phyloP scores from a whole-genome alignment of 1,139 yeast species.

The Geotrichum phurueaensis region DNA sequence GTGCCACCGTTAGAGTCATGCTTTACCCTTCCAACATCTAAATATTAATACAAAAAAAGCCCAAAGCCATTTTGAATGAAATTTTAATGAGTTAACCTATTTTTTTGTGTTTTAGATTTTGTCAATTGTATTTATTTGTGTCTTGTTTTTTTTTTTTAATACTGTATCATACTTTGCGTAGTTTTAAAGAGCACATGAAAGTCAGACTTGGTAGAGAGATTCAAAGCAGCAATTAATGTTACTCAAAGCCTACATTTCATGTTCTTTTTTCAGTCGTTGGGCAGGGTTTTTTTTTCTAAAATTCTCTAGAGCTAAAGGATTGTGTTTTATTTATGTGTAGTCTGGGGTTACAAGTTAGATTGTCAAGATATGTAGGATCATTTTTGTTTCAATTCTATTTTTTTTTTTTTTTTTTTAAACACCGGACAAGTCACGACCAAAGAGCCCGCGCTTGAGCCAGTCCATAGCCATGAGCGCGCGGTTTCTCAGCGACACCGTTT shows the following conservation, averaged over 20 bases:
- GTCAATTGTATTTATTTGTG: neutral
- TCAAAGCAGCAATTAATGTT: no score
- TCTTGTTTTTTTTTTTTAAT: neutral
- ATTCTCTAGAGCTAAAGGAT: no score
- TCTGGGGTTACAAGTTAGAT: no score
- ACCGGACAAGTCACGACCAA: slow-evolving; percentile 52
- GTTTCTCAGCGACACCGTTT: slow-evolving; percentile 54
- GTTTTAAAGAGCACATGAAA: neutral
- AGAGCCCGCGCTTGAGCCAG: slow-evolving; percentile 58
- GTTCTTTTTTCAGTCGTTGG: no score
- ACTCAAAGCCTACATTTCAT: no score
- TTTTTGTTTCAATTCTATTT: neutral
- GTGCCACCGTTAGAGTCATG: slow-evolving; percentile 99
- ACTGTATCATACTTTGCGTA: neutral
- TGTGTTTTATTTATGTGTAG: no score
- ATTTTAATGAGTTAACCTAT: neutral
- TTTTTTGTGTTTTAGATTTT: neutral
- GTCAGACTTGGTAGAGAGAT: no score
- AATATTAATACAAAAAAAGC: slow-evolving; percentile 28
- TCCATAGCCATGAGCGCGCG: slow-evolving; percentile 54
- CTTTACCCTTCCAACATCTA: slow-evolving; percentile 99
- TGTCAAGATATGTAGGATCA: neutral
- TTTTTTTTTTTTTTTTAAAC: slow-evolving; percentile 15
- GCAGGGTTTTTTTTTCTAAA: no score
- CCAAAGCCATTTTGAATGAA: neutral